These are phyloP conservation scores for Botryotinia narcissicola DNA, from an alignment of 2,329 filamentous ascomycete genomes.

Conservation along the genomic window DNA sequence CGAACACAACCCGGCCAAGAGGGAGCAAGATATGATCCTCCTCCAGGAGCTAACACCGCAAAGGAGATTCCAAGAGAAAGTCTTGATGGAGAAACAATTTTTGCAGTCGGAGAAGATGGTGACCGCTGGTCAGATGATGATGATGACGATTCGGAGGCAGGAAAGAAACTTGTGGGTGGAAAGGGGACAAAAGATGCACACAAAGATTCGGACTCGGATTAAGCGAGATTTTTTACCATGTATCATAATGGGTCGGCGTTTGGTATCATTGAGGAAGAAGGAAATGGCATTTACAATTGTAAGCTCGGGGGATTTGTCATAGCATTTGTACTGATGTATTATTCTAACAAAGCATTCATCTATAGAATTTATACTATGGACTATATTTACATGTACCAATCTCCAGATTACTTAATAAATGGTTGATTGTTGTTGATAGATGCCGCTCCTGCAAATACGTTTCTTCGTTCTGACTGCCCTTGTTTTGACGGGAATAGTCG, in stretches of 20 bases:
- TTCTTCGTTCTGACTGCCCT: not conserved
- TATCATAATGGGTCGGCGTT: slow-evolving; percentile 24
- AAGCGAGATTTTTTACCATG: slow-evolving; percentile 15
- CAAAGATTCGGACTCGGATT: slow-evolving; percentile 15
- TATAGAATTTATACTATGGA: slow-evolving; percentile 16
- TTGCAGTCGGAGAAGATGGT: slow-evolving; percentile 81
- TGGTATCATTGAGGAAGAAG: slow-evolving; percentile 12
- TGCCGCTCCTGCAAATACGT: not conserved
- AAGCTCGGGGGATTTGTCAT: not conserved
- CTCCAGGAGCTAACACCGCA: slow-evolving; percentile 29
- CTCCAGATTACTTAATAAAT: not conserved
- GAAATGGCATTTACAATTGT: slow-evolving; percentile 8
- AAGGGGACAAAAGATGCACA: slow-evolving; percentile 17
- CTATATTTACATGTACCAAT: not conserved
- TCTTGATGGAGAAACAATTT: slow-evolving; percentile 89
- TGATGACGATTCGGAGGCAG: slow-evolving; percentile 56
- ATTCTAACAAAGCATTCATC: slow-evolving; percentile 8
- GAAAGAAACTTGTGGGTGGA: slow-evolving; percentile 45
- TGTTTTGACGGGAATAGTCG: not conserved
- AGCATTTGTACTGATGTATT: not conserved
- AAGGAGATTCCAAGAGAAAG: slow-evolving; percentile 52
- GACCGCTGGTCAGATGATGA: slow-evolving; percentile 82
- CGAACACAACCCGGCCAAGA: slow-evolving; percentile 43
- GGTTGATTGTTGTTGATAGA: not conserved
- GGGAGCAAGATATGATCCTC: slow-evolving; percentile 40